Base-by-base conservation (phyloP, 106 monocot genomes). In the Allium cepa region DNA sequence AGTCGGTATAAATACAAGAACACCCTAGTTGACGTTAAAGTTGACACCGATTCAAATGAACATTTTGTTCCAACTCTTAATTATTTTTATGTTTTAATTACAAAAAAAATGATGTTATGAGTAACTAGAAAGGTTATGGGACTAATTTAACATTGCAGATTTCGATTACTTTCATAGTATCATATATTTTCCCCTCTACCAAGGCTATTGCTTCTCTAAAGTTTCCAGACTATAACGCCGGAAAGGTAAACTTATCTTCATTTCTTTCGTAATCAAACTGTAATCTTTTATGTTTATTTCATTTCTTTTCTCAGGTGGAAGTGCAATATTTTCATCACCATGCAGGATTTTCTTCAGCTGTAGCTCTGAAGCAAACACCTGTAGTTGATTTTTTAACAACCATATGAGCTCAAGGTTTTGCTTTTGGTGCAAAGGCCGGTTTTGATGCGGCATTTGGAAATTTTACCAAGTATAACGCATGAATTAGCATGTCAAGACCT, bases 21-120 rank as follows among this genome's bases (percentile, higher is more conserved):
- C 63, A 79, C 89, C 62, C 66, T 79, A 56, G 10, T 99, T 36
- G 84, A 99, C 75, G 77, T 92, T 50, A 99, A 92, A 83, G 75
- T 92, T 47, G 89, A 99, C 69, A 83, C 92, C 11, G 80, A 87
- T 69, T 99, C 97, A 64, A 99, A 92, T 80, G 94, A 88, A 13
- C 47, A 78, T 36, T 4, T 36, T 48, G 57, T 57, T 17, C 47
- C 18, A 28, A 57, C 53, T 10, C 50, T 50, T 49, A 26, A 52
- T 79, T 68, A 49, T 0, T n/a, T n/a, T 50, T 53, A 15, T 57
- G 4, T 66, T 10, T 26, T n/a, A 64, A 67, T n/a, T 59, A 97
- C 82, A n/a, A n/a, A n/a, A n/a, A n/a, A n/a, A n/a, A n/a, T n/a
- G n/a, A n/a, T n/a, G n/a, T n/a, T n/a, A n/a, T n/a, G n/a, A n/a